Evolutionary conservation across 1,284 basidiomycete species (phyloP), one percentile per base, ranked within the genome.

Genomic region (Spongiforma sp.): DNA sequence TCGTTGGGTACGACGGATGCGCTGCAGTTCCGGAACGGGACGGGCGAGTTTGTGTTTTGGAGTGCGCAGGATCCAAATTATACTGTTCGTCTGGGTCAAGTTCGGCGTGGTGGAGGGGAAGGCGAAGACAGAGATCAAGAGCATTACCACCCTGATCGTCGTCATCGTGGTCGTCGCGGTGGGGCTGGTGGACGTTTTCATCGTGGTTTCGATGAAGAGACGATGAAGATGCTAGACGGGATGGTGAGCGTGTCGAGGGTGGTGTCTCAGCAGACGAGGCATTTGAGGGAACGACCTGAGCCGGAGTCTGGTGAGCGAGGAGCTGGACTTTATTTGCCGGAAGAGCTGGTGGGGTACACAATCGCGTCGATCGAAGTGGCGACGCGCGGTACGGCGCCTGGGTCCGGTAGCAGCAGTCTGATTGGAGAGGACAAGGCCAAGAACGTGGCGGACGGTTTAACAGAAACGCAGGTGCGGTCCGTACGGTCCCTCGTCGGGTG

Each of bases 261-360:
- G 10, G 79, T 89, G 34, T 94, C 93, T 4, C 84, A 88, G 70
- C 92, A 94, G 73, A 89, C 89, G 11, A 80, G 89, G 34, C 91
- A 93, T 76, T 75, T 94, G 14, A 84, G 92, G 34, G 91, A 93
- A 62, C 83, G 91, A 32, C 83, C 85, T 7, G 92, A 93, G 71
- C 92, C 90, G 2, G 90, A 93, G 15, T 70, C 78, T 2, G 86
- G 86, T 4, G 90, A 93, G 65, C 82, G 92, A 32, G 92, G 93
- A 0, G 85, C 85, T 2, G 92, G 92, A 1, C 86, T 95, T 65
- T 96, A 96, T 72, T 81, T 98, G 4, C 94, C 96, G 0, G 93
- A 96, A 70, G 94, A 97, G 67, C 80, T 98, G 37, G 82, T 97
- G n/a, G 93, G 89, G 2, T 98, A 96, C 75, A 96, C 95, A 1